Evolutionary conservation across 1,284 basidiomycete species (phyloP).

Genomic region (Abortiporus biennis): DNA sequence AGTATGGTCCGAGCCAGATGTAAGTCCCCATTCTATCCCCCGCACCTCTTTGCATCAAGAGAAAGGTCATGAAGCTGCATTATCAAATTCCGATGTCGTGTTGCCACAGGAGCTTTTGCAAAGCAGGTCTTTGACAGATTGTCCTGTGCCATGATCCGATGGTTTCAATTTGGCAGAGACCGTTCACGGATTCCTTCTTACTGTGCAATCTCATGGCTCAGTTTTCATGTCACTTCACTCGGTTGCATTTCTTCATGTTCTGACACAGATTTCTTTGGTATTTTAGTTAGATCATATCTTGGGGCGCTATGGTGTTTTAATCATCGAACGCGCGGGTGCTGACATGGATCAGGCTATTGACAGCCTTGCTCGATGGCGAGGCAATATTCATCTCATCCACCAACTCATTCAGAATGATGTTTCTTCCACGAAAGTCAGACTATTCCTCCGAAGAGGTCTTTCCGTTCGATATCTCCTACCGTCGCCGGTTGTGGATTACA

Average conservation of each 20-base stretch:
- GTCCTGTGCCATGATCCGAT: too few species aligned
- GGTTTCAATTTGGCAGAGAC: not conserved
- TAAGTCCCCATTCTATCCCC: slow-evolving; percentile 39
- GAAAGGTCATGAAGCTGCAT: not conserved
- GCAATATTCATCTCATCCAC: slow-evolving; percentile 91
- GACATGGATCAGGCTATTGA: slow-evolving; percentile 84
- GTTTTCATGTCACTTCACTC: too few species aligned
- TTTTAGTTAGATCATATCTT: slow-evolving; percentile 91
- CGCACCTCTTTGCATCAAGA: not conserved
- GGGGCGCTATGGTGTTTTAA: slow-evolving; percentile 90
- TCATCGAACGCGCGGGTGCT: slow-evolving; percentile 92
- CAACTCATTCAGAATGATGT: slow-evolving; percentile 99
- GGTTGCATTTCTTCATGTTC: slow-evolving; percentile 4
- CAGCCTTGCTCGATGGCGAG: slow-evolving; percentile 69
- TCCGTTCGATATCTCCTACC: slow-evolving; percentile 94
- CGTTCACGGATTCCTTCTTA: too few species aligned
- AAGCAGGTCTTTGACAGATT: not conserved
- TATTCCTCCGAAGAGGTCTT: slow-evolving; percentile 90
- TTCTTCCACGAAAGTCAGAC: slow-evolving; percentile 87
- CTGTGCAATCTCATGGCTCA: too few species aligned
- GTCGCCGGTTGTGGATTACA: slow-evolving; percentile 91
- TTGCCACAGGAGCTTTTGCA: not conserved
- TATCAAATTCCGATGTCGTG: not conserved
- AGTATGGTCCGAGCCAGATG: slow-evolving; percentile 94
- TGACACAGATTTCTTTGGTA: not conserved